These are phyloP conservation scores for Diplodia intermedia DNA, from an alignment of 2,329 filamentous ascomycete species.

Conservation along the genomic window DNA sequence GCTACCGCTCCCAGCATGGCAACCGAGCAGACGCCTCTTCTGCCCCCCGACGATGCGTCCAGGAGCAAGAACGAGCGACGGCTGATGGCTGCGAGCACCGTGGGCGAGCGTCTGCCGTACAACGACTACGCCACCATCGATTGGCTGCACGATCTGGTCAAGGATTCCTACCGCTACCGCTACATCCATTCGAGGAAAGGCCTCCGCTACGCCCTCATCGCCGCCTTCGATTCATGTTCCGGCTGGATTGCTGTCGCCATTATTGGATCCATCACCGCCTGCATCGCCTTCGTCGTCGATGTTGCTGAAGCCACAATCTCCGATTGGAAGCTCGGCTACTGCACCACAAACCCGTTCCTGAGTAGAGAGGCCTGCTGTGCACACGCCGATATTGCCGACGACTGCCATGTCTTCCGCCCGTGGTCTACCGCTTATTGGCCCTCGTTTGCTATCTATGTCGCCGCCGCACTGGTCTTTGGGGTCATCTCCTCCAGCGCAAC, in stretches of 20 bases:
- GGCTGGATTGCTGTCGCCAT: slow-evolving; percentile 64
- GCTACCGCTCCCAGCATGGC: slow-evolving; percentile 33
- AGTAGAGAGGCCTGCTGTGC: slow-evolving; percentile 61
- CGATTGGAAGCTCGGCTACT: slow-evolving; percentile 66
- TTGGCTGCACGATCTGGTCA: slow-evolving; percentile 67
- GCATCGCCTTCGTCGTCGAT: slow-evolving; percentile 63
- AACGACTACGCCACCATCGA: slow-evolving; percentile 69
- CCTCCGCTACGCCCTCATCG: slow-evolving; percentile 50
- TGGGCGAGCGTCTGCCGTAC: slow-evolving; percentile 65
- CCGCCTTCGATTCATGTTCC: slow-evolving; percentile 58
- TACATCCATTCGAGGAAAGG: slow-evolving; percentile 53
- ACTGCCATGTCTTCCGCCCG: slow-evolving; percentile 52
- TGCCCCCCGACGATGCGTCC: slow-evolving; percentile 50
- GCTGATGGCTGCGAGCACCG: slow-evolving; percentile 53
- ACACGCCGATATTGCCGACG: slow-evolving; percentile 38
- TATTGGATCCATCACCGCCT: slow-evolving; percentile 62
- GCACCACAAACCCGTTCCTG: slow-evolving; percentile 53
- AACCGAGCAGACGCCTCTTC: slow-evolving; percentile 47
- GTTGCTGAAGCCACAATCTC: slow-evolving; percentile 61
- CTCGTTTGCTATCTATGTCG: slow-evolving; percentile 58
- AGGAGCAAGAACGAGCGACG: slow-evolving; percentile 58
- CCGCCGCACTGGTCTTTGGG: slow-evolving; percentile 58
- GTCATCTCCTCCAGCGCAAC: slow-evolving; percentile 58
- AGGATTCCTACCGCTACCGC: slow-evolving; percentile 63
- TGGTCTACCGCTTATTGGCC: slow-evolving; percentile 54